Base-by-base conservation (phyloP, 768 basidiomycete species). In the Pisolithus albus region DNA sequence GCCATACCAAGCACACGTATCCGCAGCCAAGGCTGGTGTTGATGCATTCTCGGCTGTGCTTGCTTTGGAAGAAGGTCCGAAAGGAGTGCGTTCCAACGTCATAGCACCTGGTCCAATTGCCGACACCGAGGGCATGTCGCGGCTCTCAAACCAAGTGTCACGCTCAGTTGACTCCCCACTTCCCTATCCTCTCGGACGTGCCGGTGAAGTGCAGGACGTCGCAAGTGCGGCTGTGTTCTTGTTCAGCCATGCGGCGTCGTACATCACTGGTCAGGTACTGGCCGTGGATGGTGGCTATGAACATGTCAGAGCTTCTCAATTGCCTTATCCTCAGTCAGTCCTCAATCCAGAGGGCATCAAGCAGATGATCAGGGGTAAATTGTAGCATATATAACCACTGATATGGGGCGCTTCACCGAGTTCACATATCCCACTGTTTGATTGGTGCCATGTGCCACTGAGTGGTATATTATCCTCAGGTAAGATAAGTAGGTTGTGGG, bases 21-120 rank as follows among this genome's bases (percentile, higher is more conserved):
- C 90, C 11, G 90, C 93, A 8, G 94, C 94, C 21, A 99, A 98
- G 68, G 93, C 95, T 0, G 95, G 79, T 16, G 82, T 98, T 34
- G 94, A 99, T 63, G 92, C 93, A 0, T 74, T 93, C 5, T 90
- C 88, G 50, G 76, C 78, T 1, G 92, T 90, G 3, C 70, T 97
- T 24, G 92, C 94, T 2, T 80, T 95, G 11, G 94, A 98, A 70
- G 93, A 95, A 70, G 95, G 94, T 1, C 95, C 94, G 4, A 79
- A 82, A 59, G 95, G 95, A n/a, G 83, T 98, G 18, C 83, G 94
- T 43, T 89, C 90, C 16, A 96, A 92, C 59, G 82, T 88, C 44
- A 83, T 92, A 58, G 78, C 89, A 4, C 90, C 91, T 5, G 88
- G 93, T 3, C 84, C 88, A 6, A 94, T 95, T 52, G 78, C 60